Conservation (phyloP, 164 flowering plant species). For the Liriodendron chinense region DNA sequence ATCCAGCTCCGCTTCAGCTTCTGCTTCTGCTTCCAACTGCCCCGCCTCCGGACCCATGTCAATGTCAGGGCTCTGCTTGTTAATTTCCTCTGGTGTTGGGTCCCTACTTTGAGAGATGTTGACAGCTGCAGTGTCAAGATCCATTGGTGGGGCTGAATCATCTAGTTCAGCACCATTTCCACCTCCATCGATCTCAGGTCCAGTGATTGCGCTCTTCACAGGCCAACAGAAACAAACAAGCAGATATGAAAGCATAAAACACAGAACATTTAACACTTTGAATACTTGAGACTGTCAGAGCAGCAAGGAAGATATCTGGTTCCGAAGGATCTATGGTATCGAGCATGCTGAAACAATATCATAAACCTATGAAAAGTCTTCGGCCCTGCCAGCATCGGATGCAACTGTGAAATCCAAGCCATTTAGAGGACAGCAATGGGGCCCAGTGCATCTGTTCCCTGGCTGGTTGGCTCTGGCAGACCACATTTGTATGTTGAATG, state of each 20-base stretch:
- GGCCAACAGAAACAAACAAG: constrained; percentile 5
- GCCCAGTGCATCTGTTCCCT: too few species aligned
- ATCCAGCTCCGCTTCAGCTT: constrained; percentile 49
- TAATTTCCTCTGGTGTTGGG: constrained; percentile 61
- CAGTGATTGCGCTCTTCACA: constrained; percentile 50
- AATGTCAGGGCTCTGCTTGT: constrained; percentile 58
- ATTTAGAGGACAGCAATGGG: too few species aligned
- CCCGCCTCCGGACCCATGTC: constrained; percentile 61
- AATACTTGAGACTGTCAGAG: not conserved
- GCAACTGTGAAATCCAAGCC: too few species aligned
- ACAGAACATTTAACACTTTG: not conserved
- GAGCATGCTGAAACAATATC: too few species aligned
- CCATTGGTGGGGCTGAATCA: constrained; percentile 50
- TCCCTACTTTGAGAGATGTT: constrained; percentile 44
- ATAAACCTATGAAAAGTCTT: too few species aligned
- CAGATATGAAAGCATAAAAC: constrained; percentile 5
- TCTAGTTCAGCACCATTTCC: constrained; percentile 56
- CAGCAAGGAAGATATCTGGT: too few species aligned
- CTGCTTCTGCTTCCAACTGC: constrained; percentile 64
- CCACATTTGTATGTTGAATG: not conserved
- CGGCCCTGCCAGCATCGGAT: too few species aligned
- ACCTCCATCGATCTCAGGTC: constrained; percentile 62
- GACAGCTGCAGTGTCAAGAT: constrained; percentile 45
- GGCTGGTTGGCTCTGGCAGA: not conserved
- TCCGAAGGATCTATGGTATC: too few species aligned